Evolutionary conservation across 805 yeast species (phyloP).

Genomic region (Candida hispaniensis): DNA sequence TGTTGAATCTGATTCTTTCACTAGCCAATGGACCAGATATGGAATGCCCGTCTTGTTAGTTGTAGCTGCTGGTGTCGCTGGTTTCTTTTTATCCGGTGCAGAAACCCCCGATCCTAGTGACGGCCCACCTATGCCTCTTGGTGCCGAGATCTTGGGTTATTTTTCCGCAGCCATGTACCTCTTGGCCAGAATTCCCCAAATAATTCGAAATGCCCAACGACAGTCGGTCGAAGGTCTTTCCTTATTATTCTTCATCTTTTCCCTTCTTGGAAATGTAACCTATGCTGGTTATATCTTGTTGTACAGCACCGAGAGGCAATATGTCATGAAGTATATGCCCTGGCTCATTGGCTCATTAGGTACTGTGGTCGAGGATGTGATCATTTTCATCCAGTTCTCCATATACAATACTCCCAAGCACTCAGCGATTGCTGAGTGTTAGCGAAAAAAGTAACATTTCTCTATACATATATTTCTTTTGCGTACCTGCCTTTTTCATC

Average conservation of each 20-base stretch:
- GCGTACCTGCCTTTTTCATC: too few species aligned
- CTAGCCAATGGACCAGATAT: slow-evolving; percentile 39
- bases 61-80: slow-evolving; percentile 48
- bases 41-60: slow-evolving; percentile 54
- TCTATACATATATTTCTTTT: slow-evolving; percentile 1
- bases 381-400: slow-evolving; percentile 59
- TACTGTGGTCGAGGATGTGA: slow-evolving; percentile 57
- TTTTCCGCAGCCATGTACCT: slow-evolving; percentile 56
- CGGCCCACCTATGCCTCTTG: slow-evolving; percentile 29
- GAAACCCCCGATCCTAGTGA: slow-evolving; percentile 19
- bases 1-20: slow-evolving; percentile 32
- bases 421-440: too few species aligned
- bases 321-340: slow-evolving; percentile 51
- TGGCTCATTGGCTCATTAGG: slow-evolving; percentile 77
- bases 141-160: slow-evolving; percentile 63
- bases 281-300: slow-evolving; percentile 64
- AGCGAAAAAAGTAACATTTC: too few species aligned
- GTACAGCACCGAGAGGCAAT: slow-evolving; percentile 50
- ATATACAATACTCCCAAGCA: slow-evolving; percentile 33
- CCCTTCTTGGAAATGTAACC: slow-evolving; percentile 64
- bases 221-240: slow-evolving; percentile 81
- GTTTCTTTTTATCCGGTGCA: slow-evolving; percentile 43
- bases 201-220: slow-evolving; percentile 64
- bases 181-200: slow-evolving; percentile 77
- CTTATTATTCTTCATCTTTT: slow-evolving; percentile 63